A percentile compares a stretch with the other conserved stretches of the same genome.
Conservation (phyloP, 495 filamentous ascomycete species). For the Penicillium coprophilum region DNA sequence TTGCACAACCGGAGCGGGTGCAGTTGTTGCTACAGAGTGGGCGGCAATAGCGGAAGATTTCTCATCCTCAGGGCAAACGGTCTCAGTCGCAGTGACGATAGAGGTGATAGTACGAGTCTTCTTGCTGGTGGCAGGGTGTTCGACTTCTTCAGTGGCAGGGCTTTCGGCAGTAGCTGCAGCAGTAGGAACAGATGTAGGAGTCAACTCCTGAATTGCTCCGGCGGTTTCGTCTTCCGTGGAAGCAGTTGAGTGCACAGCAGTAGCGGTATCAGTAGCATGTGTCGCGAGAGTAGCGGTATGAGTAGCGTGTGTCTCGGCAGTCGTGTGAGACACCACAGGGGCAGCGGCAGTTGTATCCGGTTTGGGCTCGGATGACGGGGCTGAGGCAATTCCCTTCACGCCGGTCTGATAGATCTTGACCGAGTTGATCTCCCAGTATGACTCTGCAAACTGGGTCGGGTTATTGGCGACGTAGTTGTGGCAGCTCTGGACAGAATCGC, state of each 20-base stretch:
- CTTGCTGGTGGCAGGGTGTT: background rate
- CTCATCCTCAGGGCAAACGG: conserved; percentile 8
- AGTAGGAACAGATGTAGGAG: background rate
- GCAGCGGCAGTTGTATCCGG: background rate
- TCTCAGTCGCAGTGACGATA: conserved; percentile 2
- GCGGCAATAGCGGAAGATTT: conserved; percentile 1
- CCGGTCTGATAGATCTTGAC: conserved; percentile 60
- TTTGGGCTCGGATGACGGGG: conserved; percentile 4
- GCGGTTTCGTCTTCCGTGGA: background rate
- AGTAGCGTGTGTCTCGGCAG: conserved; percentile 5
- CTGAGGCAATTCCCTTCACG: conserved; percentile 13
- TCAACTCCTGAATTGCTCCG: conserved; percentile 1
- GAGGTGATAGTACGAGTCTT: conserved; percentile 11
- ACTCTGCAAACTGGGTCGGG: conserved; percentile 57
- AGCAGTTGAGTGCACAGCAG: background rate
- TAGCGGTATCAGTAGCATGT: conserved; percentile 1
- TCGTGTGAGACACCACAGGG: background rate
- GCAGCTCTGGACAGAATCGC: conserved; percentile 52
- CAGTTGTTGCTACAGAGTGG: background rate
- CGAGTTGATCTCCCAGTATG: conserved; percentile 73
- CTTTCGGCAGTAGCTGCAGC: background rate
- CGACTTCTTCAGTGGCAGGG: background rate
- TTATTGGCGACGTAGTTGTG: conserved; percentile 64
- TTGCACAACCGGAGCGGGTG: background rate
- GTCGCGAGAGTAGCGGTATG: conserved; percentile 5